Percentiles rank a stretch among this genome's conserved stretches.
These are phyloP conservation scores for Tolypocladium endophyticum DNA, from an alignment of 2,329 filamentous ascomycete genomes.

Conservation along the genomic window DNA sequence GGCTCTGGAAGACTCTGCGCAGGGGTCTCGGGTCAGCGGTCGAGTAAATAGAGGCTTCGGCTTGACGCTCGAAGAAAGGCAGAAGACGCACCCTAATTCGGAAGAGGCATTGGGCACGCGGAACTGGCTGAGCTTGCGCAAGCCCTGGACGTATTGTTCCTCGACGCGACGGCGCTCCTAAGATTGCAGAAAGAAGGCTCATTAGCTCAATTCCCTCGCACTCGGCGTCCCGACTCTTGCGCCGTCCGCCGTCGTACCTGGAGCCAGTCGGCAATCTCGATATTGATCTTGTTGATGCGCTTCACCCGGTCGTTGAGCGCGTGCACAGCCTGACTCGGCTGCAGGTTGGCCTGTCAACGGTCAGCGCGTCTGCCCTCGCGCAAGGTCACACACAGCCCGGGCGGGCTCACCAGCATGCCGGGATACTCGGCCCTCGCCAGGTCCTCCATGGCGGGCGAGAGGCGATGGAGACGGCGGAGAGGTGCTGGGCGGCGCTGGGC, in stretches of 20 bases:
- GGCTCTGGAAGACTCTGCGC: conserved; percentile 71
- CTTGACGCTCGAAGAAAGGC: neutral
- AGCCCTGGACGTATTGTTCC: conserved; percentile 72
- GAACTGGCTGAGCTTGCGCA: conserved; percentile 71
- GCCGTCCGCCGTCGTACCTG: conserved; percentile 51
- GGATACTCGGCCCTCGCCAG: conserved; percentile 86
- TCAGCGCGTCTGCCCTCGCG: neutral
- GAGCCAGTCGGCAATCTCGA: conserved; percentile 92
- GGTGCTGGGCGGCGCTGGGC: conserved; percentile 18
- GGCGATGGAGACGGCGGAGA: neutral
- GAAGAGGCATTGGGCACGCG: conserved; percentile 64
- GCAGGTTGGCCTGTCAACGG: conserved; percentile 56
- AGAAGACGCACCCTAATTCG: conserved; percentile 67
- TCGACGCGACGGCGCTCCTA: conserved; percentile 91
- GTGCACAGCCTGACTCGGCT: conserved; percentile 70
- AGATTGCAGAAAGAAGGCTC: neutral
- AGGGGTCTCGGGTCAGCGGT: conserved; percentile 7
- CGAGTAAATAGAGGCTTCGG: neutral
- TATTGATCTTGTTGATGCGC: conserved; percentile 76
- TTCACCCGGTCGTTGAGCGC: conserved; percentile 80
- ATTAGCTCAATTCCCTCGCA: neutral
- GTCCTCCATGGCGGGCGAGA: conserved; percentile 52
- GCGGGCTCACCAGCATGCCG: conserved; percentile 69
- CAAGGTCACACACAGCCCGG: neutral
- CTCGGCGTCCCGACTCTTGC: neutral